Percentiles rank a stretch among this genome's conserved stretches.
Conservation (phyloP, 495 filamentous ascomycete genomes). For the Daldinia decipiens region DNA sequence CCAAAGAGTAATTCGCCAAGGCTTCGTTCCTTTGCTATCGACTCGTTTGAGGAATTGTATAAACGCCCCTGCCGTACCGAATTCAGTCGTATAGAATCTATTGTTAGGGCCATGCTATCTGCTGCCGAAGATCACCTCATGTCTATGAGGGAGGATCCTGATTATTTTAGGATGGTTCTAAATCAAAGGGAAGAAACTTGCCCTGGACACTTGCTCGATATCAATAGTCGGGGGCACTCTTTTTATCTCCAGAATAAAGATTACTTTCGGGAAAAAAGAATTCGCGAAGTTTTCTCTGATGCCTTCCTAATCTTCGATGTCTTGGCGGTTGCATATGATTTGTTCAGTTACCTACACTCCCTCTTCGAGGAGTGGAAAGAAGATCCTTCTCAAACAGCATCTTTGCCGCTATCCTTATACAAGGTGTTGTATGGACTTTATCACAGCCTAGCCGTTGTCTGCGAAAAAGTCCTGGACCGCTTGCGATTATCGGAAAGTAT, state of each 20-base stretch:
- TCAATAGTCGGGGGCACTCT: constrained; percentile 43
- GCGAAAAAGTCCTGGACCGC: neutral
- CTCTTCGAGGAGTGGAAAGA: neutral
- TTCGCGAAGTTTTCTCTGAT: neutral
- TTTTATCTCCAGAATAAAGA: neutral
- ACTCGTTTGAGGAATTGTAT: constrained; percentile 59
- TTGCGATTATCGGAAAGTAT: neutral
- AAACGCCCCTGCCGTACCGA: constrained; percentile 54
- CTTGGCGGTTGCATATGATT: neutral
- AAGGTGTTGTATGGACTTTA: neutral
- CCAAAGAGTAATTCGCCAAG: constrained; percentile 23
- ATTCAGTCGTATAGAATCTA: constrained; percentile 50
- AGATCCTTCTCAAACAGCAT: neutral
- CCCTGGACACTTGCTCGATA: constrained; percentile 50
- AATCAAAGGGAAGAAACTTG: constrained; percentile 56
- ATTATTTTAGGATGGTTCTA: constrained; percentile 57
- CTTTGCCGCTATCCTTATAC: neutral
- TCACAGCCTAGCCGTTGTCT: neutral
- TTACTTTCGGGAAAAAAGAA: neutral
- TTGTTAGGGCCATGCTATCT: constrained; percentile 52
- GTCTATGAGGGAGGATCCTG: constrained; percentile 65
- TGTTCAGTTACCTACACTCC: neutral
- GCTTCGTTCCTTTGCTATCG: constrained; percentile 41
- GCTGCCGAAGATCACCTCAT: constrained; percentile 62
- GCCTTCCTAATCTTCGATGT: neutral